Base-by-base conservation (phyloP, 2,329 filamentous ascomycete species). In the Cladophialophora bantiana region DNA sequence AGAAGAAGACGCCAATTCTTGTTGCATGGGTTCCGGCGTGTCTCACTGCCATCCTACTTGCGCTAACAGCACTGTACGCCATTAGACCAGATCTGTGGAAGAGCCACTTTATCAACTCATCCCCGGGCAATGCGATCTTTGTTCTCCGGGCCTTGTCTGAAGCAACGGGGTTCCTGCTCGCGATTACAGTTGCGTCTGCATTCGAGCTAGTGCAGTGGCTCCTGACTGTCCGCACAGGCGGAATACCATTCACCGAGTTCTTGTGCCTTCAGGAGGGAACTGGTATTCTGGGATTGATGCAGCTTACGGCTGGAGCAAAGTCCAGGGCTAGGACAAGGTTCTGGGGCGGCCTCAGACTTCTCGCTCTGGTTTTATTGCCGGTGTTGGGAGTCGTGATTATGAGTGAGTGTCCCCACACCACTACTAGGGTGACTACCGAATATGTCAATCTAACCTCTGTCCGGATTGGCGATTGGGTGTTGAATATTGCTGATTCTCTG, bases 101-200 rank as follows among this genome's bases (percentile, higher is more conserved):
- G 42, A 48, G 42, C n/a, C n/a, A 48, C 42, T 48, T 48, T 18
- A 48, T 48, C 42, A 48, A 48, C 42, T 48, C 42, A 10, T 48
- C 42, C 10, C 42, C 42, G n/a, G 20, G 42, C 42, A 48, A 48
- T 20, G 42, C 42, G 5, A 48, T 48, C 20, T 48, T 48, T 20
- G 42, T 48, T 48, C 42, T 48, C 42, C 42, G 42, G 20, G 42
- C 42, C 42, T 48, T 48, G n/a, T 48, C 42, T 20, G 42, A 48
- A 18, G 42, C 20, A n/a, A 48, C 42, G 15, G 42, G 7, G 1
- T 48, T 48, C 42, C n/a, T 48, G n/a, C 42, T 48, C 20, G 42
- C 42, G 6, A 48, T 48, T 48, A 48, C 42, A 5, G 42, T 48
- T 7, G 42, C 42, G n/a, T 48, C 42, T 48, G 15, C 42, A 48